Conservation (phyloP, 257 asterid species). For the Mitragyna speciosa region DNA sequence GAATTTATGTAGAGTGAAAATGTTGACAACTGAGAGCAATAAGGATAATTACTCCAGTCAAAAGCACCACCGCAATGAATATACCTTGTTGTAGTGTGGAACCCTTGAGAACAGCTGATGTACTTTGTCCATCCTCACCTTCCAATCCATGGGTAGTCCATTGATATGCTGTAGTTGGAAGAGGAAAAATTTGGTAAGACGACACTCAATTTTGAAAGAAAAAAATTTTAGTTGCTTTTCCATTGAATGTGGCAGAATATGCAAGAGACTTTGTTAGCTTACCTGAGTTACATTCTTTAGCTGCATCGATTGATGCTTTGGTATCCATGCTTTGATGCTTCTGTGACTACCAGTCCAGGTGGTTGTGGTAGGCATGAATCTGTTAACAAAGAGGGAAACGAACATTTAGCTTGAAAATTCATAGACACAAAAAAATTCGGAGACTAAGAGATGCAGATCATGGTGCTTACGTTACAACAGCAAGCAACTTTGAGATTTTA, state of each 20-base stretch:
- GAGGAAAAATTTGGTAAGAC: too few species aligned
- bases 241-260: neutral
- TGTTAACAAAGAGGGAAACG: conserved; percentile 21
- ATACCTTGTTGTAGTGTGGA: conserved; percentile 79
- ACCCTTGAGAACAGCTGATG: conserved; percentile 75
- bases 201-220: neutral
- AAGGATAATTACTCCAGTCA: neutral
- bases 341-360: conserved; percentile 85
- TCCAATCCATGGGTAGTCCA: conserved; percentile 80
- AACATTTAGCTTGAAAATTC: neutral
- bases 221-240: neutral
- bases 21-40: neutral
- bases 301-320: conserved; percentile 91
- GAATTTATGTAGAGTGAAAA: neutral
- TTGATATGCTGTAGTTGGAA: conserved; percentile 52
- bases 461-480: conserved; percentile 59
- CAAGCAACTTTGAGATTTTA: conserved; percentile 62
- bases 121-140: conserved; percentile 58
- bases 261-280: conserved; percentile 11
- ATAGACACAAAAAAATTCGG: neutral
- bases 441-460: neutral
- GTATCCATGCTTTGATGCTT: conserved; percentile 88
- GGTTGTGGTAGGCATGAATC: conserved; percentile 67
- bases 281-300: conserved; percentile 78
- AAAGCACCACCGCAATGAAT: neutral